phyloP scores from a whole-genome alignment of 2,329 filamentous ascomycete genomes.

The Colletotrichum euphorbiae region DNA sequence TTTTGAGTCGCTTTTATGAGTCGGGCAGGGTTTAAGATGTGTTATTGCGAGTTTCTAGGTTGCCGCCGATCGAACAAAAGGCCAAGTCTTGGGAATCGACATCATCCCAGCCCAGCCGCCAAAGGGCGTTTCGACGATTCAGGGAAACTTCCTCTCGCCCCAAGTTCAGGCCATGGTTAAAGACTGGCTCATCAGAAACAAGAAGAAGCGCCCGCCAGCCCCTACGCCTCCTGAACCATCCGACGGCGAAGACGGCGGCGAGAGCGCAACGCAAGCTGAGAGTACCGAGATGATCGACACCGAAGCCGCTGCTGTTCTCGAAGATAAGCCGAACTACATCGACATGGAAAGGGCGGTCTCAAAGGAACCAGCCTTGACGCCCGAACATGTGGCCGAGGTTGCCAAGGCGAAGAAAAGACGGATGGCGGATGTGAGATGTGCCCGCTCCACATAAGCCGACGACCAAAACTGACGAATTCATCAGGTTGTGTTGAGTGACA shows the following conservation, averaged over 20 bases:
- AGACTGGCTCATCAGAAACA: slow-evolving; percentile 75
- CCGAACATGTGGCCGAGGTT: slow-evolving; percentile 45
- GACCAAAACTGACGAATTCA: neutral
- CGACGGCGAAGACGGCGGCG: slow-evolving; percentile 16
- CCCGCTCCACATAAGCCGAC: neutral
- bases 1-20: no score
- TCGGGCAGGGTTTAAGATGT: slow-evolving; percentile 2
- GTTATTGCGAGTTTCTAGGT: slow-evolving; percentile 65
- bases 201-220: slow-evolving; percentile 60
- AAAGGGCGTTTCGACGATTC: slow-evolving; percentile 90
- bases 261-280: neutral
- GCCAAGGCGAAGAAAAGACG: slow-evolving; percentile 44
- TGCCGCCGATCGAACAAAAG: slow-evolving; percentile 80
- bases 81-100: slow-evolving; percentile 90
- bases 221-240: neutral
- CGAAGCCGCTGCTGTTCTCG: slow-evolving; percentile 45
- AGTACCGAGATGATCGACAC: slow-evolving; percentile 32
- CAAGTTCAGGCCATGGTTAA: slow-evolving; percentile 81
- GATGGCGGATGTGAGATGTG: slow-evolving; percentile 76
- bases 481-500: slow-evolving; percentile 93
- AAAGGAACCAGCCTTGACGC: slow-evolving; percentile 44
- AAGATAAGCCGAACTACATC: slow-evolving; percentile 69
- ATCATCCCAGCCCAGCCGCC: slow-evolving; percentile 93
- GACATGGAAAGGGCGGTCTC: slow-evolving; percentile 67
- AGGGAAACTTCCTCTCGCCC: slow-evolving; percentile 89